Evolutionary conservation across 2,329 filamentous ascomycete genomes (phyloP).

Genomic region (Celoporthe dispersa): DNA sequence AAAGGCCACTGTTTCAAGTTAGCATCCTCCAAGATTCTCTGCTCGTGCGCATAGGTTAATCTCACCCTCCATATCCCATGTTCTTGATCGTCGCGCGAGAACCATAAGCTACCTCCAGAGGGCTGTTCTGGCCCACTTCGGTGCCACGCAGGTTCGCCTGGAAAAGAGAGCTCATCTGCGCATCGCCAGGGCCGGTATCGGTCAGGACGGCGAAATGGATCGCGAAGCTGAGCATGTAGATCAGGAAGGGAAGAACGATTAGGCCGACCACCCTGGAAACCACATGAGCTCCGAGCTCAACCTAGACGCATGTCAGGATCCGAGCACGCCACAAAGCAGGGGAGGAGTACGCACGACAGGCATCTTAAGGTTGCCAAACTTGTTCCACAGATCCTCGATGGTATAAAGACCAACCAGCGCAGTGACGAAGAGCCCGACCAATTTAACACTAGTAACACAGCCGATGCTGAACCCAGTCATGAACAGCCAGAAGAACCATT

Average conservation of each 20-base stretch:
- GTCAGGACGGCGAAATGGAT: constrained; percentile 93
- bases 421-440: constrained; percentile 95
- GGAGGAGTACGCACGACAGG: constrained; percentile 63
- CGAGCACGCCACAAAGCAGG: background rate
- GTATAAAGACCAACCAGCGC: constrained; percentile 96
- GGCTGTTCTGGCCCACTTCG: constrained; percentile 91
- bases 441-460: constrained; percentile 98
- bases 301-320: constrained; percentile 30
- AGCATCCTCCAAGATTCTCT: background rate
- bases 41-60: background rate
- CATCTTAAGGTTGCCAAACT: constrained; percentile 94
- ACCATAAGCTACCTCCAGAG: constrained; percentile 86
- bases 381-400: constrained; percentile 94
- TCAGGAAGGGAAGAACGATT: constrained; percentile 84
- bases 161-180: constrained; percentile 99
- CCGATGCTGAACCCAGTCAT: constrained; percentile 94
- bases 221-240: constrained; percentile 96
- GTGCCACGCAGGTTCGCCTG: constrained; percentile 95
- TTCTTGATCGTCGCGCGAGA: constrained; percentile 95
- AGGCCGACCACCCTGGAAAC: constrained; percentile 80
- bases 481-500: constrained; percentile 95
- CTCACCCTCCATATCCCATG: constrained; percentile 85
- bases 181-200: constrained; percentile 92
- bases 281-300: constrained; percentile 74
- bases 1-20: constrained; percentile 65